Conservation (phyloP, 2,329 filamentous ascomycete genomes). For the Aspergillus aculeatus region DNA sequence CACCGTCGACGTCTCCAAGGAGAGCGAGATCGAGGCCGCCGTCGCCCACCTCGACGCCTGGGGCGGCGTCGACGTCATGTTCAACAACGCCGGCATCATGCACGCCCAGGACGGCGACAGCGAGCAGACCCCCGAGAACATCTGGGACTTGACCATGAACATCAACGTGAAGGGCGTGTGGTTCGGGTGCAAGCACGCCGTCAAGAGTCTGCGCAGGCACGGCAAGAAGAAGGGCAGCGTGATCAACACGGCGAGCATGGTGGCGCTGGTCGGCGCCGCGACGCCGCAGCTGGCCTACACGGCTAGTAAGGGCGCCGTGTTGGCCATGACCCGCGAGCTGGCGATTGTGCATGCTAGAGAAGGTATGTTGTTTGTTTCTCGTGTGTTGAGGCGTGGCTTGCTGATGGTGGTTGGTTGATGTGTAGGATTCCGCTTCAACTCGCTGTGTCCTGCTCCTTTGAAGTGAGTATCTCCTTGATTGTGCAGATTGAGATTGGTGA, state of each 20-base stretch:
- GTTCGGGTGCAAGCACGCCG: slow-evolving; percentile 90
- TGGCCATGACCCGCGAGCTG: slow-evolving; percentile 85
- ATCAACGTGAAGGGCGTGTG: slow-evolving; percentile 99
- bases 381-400: background rate
- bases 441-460: slow-evolving; percentile 82
- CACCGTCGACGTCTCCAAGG: slow-evolving; percentile 74
- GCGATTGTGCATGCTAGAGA: slow-evolving; percentile 91
- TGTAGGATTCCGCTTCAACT: slow-evolving; percentile 76
- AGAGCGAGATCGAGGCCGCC: slow-evolving; percentile 71
- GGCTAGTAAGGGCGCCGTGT: slow-evolving; percentile 86
- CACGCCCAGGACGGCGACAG: slow-evolving; percentile 79
- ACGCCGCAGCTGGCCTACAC: slow-evolving; percentile 92
- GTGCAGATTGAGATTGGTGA: background rate
- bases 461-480: slow-evolving; percentile 53
- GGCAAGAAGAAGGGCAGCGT: slow-evolving; percentile 76
- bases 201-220: slow-evolving; percentile 75
- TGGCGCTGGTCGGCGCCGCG: slow-evolving; percentile 81
- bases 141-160: slow-evolving; percentile 90
- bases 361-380: background rate
- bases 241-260: slow-evolving; percentile 90
- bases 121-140: slow-evolving; percentile 78
- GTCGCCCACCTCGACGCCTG: slow-evolving; percentile 74
- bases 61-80: slow-evolving; percentile 88
- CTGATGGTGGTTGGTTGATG: background rate
- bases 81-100: slow-evolving; percentile 99